Percentiles rank a stretch among this genome's conserved stretches.
phyloP scores from a whole-genome alignment of 2,329 filamentous ascomycete genomes.

The Penicillium sp. region DNA sequence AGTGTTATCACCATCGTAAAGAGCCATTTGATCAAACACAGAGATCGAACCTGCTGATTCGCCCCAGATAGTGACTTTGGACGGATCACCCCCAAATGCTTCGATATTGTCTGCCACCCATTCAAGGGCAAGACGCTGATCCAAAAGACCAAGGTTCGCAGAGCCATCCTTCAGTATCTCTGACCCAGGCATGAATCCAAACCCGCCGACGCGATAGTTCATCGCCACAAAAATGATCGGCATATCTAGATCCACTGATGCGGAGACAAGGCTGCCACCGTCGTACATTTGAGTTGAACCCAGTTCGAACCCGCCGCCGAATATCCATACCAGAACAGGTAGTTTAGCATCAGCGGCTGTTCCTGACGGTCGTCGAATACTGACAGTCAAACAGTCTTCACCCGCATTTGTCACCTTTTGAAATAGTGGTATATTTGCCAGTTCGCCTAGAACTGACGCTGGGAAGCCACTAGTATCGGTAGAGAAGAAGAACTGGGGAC shows the following conservation, averaged over 20 bases:
- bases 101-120: slow-evolving; percentile 80
- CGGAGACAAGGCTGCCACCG: slow-evolving; percentile 35
- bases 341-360: slow-evolving; percentile 60
- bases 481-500: slow-evolving; percentile 72
- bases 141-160: slow-evolving; percentile 71
- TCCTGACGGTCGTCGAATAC: slow-evolving; percentile 63
- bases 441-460: slow-evolving; percentile 51
- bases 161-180: slow-evolving; percentile 70
- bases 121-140: slow-evolving; percentile 72
- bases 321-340: slow-evolving; percentile 74
- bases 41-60: slow-evolving; percentile 74
- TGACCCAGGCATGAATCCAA: slow-evolving; percentile 72
- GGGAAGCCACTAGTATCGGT: slow-evolving; percentile 49
- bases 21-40: slow-evolving; percentile 74
- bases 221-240: slow-evolving; percentile 76
- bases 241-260: slow-evolving; percentile 56
- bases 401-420: slow-evolving; percentile 58
- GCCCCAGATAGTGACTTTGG: slow-evolving; percentile 80
- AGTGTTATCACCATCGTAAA: slow-evolving; percentile 72
- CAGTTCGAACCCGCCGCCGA: slow-evolving; percentile 59
- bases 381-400: slow-evolving; percentile 69
- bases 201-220: slow-evolving; percentile 76
- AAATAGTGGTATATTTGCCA: slow-evolving; percentile 63
- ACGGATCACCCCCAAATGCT: slow-evolving; percentile 76
- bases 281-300: slow-evolving; percentile 53